phyloP scores from a whole-genome alignment of 139 green algal species.

The Picochlorum sp. region DNA sequence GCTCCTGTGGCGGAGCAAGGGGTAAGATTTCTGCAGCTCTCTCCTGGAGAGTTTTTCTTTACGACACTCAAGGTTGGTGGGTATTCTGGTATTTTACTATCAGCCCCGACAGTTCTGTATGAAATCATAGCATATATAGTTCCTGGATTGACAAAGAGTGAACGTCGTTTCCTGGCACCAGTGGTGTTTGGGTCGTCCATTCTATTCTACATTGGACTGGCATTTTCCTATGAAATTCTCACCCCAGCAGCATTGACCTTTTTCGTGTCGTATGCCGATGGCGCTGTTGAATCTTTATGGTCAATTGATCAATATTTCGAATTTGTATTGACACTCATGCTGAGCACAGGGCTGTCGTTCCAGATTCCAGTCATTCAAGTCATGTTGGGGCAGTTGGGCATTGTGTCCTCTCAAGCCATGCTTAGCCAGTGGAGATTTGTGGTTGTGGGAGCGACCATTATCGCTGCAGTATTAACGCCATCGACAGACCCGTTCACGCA shows the following conservation, averaged over 20 bases:
- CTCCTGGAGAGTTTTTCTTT: slow-evolving; percentile 98
- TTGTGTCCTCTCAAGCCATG: slow-evolving; percentile 87
- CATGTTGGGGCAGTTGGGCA: slow-evolving; percentile 84
- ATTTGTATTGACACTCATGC: slow-evolving; percentile 97
- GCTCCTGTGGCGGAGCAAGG: slow-evolving; percentile 81
- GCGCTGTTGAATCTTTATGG: slow-evolving; percentile 96
- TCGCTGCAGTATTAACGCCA: slow-evolving; percentile 92
- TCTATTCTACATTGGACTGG: slow-evolving; percentile 90
- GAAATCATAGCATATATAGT: slow-evolving; percentile 94
- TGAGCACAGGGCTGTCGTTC: slow-evolving; percentile 92
- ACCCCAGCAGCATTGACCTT: slow-evolving; percentile 94
- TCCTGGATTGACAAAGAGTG: slow-evolving; percentile 81
- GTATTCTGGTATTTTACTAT: slow-evolving; percentile 86
- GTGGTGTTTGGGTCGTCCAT: slow-evolving; percentile 92
- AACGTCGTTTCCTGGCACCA: slow-evolving; percentile 84
- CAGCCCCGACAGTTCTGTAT: slow-evolving; percentile 89
- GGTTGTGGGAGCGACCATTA: slow-evolving; percentile 86
- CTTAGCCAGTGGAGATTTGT: slow-evolving; percentile 93
- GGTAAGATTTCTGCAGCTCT: slow-evolving; percentile 96
- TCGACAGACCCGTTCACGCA: slow-evolving; percentile 98
- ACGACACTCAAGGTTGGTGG: slow-evolving; percentile 97
- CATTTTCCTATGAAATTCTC: slow-evolving; percentile 93
- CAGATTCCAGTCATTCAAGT: slow-evolving; percentile 98
- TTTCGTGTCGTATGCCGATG: slow-evolving; percentile 93
- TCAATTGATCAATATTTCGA: slow-evolving; percentile 99